Evolutionary conservation across 23 red algal genomes (phyloP).

Genomic region (Gracilariopsis chorda): DNA sequence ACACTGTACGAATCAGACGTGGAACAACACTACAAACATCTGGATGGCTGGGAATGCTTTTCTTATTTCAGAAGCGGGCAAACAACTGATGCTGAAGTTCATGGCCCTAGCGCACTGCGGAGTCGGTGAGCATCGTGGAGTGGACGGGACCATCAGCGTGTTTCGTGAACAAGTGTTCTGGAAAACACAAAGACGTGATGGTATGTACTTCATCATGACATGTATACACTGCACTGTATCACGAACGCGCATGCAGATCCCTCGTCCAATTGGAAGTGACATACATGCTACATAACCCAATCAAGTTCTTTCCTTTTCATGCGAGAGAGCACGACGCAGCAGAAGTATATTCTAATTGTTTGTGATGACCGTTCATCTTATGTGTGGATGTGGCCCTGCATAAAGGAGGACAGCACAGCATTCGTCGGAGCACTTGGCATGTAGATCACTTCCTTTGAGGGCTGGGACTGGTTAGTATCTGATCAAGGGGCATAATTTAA

Average conservation of each 20-base stretch:
- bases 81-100: background rate
- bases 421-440: background rate
- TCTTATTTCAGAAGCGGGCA: background rate
- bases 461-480: background rate
- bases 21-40: background rate
- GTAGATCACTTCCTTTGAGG: slow-evolving; percentile 24
- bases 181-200: background rate
- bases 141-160: background rate
- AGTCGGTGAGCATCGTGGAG: background rate
- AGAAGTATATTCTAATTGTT: no score
- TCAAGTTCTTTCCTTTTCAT: no score
- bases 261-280: no score
- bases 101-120: background rate
- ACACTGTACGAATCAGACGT: background rate
- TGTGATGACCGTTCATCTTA: background rate
- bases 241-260: background rate
- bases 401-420: background rate
- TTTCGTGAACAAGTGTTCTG: slow-evolving; percentile 1
- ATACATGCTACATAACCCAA: no score
- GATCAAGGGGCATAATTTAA: slow-evolving; percentile 41
- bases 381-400: background rate
- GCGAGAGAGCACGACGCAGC: no score
- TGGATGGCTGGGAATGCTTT: background rate
- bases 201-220: background rate
- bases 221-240: slow-evolving; percentile 28